Evolutionary conservation across 768 basidiomycete species (phyloP).

Genomic region (Russula virescens): DNA sequence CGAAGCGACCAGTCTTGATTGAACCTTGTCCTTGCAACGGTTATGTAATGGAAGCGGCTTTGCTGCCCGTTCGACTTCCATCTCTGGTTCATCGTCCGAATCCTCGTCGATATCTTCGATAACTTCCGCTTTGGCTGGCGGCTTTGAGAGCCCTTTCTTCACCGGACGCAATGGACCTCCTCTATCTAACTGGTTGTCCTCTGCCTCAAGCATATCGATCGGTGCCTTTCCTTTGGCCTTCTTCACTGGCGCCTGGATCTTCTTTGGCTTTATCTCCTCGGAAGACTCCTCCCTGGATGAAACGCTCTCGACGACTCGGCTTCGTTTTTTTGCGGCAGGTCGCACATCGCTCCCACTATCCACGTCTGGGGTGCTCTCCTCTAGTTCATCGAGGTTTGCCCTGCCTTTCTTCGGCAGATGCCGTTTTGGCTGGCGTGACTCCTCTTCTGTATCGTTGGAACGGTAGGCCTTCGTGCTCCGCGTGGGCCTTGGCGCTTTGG

Average conservation of each 20-base stretch:
- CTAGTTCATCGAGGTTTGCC: constrained; percentile 2
- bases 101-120: constrained; percentile 5
- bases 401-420: constrained; percentile 12
- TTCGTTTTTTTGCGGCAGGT: constrained; percentile 1
- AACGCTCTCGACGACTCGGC: neutral
- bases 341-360: constrained; percentile 13
- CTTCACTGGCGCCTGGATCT: neutral
- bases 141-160: constrained; percentile 3
- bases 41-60: constrained; percentile 18
- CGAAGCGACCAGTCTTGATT: neutral
- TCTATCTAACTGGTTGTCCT: constrained; percentile 15
- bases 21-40: constrained; percentile 2
- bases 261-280: constrained; percentile 1
- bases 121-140: neutral
- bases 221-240: constrained; percentile 2
- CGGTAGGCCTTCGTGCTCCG: constrained; percentile 17
- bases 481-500: constrained; percentile 3
- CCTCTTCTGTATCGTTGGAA: constrained; percentile 23
- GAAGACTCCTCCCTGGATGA: constrained; percentile 7
- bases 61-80: constrained; percentile 20
- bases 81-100: neutral
- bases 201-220: constrained; percentile 2
- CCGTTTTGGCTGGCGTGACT: constrained; percentile 15
- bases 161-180: neutral
- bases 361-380: constrained; percentile 8